phyloP scores from a whole-genome alignment of 2,329 filamentous ascomycete genomes.

The Fusarium luffae region DNA sequence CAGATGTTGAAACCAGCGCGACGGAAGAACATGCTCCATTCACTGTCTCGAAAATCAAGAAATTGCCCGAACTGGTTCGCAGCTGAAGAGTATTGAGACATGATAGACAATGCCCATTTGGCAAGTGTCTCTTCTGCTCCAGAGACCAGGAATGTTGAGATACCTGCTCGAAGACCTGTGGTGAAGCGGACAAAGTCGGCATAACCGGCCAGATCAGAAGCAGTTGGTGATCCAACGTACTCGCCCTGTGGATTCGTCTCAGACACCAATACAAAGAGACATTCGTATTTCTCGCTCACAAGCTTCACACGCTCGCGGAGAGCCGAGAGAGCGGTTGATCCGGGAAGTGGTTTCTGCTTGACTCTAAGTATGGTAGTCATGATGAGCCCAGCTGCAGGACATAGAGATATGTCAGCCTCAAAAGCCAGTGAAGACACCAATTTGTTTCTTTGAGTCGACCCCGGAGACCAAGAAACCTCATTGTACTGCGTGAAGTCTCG shows the following conservation, averaged over 20 bases:
- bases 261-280: constrained; percentile 75
- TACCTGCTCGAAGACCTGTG: constrained; percentile 51
- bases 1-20: constrained; percentile 52
- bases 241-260: constrained; percentile 59
- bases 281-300: constrained; percentile 71
- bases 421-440: constrained; percentile 54
- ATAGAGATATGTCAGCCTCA: constrained; percentile 80
- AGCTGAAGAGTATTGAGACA: constrained; percentile 58
- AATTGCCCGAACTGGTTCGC: constrained; percentile 47
- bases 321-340: constrained; percentile 52
- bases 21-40: constrained; percentile 53
- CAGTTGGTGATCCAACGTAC: constrained; percentile 51
- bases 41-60: constrained; percentile 55
- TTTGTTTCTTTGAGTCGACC: constrained; percentile 40
- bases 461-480: constrained; percentile 48
- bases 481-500: constrained; percentile 64
- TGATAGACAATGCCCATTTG: constrained; percentile 64
- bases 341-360: constrained; percentile 76
- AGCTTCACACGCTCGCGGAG: constrained; percentile 66
- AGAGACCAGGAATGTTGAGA: constrained; percentile 60
- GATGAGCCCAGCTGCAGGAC: constrained; percentile 75
- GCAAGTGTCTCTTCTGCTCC: constrained; percentile 63
- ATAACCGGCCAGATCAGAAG: constrained; percentile 58
- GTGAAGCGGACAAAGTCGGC: constrained; percentile 64
- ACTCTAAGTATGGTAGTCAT: constrained; percentile 77